A percentile compares a stretch with the other conserved stretches of the same genome.
Conservation (phyloP, 768 basidiomycete genomes). For the Russula sp. region DNA sequence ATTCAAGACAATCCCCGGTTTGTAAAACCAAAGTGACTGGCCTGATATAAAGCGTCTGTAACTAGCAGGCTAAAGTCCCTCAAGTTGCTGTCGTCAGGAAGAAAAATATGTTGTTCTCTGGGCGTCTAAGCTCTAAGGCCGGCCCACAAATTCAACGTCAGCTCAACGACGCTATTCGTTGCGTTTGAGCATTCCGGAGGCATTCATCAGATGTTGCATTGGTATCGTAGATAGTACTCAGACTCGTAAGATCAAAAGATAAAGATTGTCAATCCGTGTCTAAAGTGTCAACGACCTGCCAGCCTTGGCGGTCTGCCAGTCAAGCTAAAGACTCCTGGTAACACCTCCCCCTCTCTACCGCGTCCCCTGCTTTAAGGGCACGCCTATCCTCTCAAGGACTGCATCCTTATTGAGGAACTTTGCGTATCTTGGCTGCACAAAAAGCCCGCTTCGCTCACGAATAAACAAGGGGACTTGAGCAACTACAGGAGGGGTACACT, state of each 20-base stretch:
- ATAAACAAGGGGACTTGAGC: background rate
- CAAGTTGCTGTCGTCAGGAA: background rate
- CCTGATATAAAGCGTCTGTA: background rate
- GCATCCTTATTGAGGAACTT: slow-evolving; percentile 57
- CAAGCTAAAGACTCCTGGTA: slow-evolving; percentile 7
- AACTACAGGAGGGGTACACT: slow-evolving; percentile 26
- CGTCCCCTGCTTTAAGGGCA: slow-evolving; percentile 23
- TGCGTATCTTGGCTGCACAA: slow-evolving; percentile 87
- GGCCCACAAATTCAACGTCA: background rate
- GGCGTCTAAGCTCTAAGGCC: background rate
- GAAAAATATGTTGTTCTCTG: no score
- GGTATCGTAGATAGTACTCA: background rate
- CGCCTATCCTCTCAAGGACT: slow-evolving; percentile 60
- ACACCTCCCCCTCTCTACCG: background rate
- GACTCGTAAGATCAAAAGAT: background rate
- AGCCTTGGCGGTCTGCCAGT: background rate
- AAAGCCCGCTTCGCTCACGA: slow-evolving; percentile 51
- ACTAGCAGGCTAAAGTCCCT: background rate
- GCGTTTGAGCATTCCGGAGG: background rate
- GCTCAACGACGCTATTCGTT: background rate
- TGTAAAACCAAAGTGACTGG: background rate
- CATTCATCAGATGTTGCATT: background rate
- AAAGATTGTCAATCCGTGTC: background rate
- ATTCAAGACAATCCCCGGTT: background rate
- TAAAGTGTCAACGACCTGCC: background rate